A percentile compares a stretch with the other conserved stretches of the same genome.
phyloP scores from a whole-genome alignment of 768 basidiomycete species.

The Mycena leptocephala region DNA sequence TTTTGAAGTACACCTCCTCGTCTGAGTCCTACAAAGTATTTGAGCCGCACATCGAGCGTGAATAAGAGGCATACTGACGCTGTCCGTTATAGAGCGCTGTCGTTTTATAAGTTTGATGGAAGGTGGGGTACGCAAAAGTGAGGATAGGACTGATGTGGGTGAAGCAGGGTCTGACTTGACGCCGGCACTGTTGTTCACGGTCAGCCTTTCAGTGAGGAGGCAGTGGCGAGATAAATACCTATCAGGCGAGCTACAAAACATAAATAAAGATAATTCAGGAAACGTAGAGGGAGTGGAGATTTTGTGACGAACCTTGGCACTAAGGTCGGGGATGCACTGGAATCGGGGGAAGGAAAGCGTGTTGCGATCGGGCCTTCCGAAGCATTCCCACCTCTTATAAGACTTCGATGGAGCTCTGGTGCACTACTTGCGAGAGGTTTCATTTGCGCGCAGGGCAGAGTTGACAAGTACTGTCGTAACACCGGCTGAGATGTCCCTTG shows the following conservation, averaged over 20 bases:
- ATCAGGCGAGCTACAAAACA: not conserved
- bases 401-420: too few species aligned
- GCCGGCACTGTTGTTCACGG: not conserved
- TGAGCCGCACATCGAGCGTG: not conserved
- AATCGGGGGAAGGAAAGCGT: not conserved
- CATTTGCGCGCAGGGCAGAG: not conserved
- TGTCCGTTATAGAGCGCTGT: not conserved
- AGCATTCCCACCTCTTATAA: too few species aligned
- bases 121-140: not conserved
- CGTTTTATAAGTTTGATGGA: not conserved
- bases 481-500: not conserved
- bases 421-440: not conserved
- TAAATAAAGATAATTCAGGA: not conserved
- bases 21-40: not conserved
- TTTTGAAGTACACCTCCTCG: not conserved
- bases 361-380: not conserved
- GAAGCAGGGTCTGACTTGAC: constrained; percentile 4
- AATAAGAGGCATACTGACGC: not conserved
- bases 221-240: not conserved
- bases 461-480: not conserved
- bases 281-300: not conserved
- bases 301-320: not conserved
- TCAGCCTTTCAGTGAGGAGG: not conserved
- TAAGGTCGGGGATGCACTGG: not conserved
- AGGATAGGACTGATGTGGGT: not conserved